Conservation (phyloP, 306 rosid species). For the Ammopiptanthus mongolicus region DNA sequence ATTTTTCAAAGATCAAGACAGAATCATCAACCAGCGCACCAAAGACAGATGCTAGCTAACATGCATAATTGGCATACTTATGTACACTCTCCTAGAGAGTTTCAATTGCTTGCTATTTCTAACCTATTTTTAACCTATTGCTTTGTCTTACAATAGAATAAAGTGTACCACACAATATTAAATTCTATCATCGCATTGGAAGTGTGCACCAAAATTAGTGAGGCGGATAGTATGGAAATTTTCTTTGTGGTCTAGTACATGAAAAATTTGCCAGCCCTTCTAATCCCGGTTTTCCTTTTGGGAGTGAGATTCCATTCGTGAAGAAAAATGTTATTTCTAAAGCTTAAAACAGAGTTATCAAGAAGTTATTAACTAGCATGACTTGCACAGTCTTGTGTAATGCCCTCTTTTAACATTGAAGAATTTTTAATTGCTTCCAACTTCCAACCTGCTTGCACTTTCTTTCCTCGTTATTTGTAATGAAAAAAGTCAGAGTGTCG, state of each 20-base stretch:
- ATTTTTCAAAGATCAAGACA: not conserved
- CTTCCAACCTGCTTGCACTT: too few relatives aligned
- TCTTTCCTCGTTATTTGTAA: too few relatives aligned
- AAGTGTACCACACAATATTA: not conserved
- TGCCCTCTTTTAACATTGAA: too few relatives aligned
- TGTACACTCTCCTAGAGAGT: not conserved
- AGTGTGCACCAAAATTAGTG: not conserved
- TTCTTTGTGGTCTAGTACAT: not conserved
- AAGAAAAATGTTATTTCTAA: not conserved
- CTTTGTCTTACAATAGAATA: not conserved
- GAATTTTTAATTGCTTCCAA: too few relatives aligned
- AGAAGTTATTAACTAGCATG: not conserved
- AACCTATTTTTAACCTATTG: not conserved
- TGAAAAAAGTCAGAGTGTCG: too few relatives aligned
- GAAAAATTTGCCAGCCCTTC: not conserved
- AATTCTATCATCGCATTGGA: not conserved
- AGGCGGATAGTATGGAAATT: not conserved
- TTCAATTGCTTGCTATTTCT: not conserved
- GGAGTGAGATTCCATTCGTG: not conserved
- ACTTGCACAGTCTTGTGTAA: not conserved
- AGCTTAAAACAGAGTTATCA: not conserved
- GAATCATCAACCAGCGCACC: constrained; percentile 18
- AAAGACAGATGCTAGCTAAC: constrained; percentile 13
- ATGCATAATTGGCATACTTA: not conserved
- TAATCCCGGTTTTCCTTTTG: not conserved